Conservation (phyloP, 805 yeast species). For the Cyberlindnera mycetangii region DNA sequence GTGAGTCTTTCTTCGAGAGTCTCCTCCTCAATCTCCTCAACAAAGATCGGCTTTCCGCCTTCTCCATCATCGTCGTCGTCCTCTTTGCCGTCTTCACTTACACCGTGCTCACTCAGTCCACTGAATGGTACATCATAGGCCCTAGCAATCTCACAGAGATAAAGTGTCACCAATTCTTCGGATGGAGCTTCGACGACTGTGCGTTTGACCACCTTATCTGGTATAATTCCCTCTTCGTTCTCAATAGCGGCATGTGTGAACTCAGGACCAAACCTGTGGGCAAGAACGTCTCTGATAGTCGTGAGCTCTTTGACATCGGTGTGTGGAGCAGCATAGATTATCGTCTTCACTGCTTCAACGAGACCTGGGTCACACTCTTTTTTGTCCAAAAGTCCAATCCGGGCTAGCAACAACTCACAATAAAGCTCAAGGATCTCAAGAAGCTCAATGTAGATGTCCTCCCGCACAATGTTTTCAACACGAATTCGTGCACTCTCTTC, state of each 20-base stretch:
- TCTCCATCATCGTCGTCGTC: constrained; percentile 32
- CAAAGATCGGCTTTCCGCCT: constrained; percentile 34
- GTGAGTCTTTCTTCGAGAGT: constrained; percentile 18
- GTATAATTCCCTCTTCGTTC: constrained; percentile 50
- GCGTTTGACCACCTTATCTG: constrained; percentile 61
- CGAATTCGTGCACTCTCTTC: constrained; percentile 81
- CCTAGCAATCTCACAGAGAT: constrained; percentile 74
- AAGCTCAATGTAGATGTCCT: constrained; percentile 76
- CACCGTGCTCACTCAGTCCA: constrained; percentile 33
- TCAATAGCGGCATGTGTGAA: constrained; percentile 49
- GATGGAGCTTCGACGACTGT: constrained; percentile 69
- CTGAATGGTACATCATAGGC: constrained; percentile 78
- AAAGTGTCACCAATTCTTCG: constrained; percentile 60
- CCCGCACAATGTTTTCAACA: constrained; percentile 80
- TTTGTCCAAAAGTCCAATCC: constrained; percentile 56
- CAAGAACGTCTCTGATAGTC: constrained; percentile 58
- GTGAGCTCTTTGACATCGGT: constrained; percentile 74
- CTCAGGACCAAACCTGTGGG: constrained; percentile 64
- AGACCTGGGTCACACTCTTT: constrained; percentile 29
- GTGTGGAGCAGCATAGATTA: constrained; percentile 66
- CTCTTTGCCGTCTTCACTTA: constrained; percentile 20
- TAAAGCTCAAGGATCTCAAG: constrained; percentile 77
- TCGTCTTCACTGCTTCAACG: constrained; percentile 67
- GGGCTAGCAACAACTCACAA: constrained; percentile 75
- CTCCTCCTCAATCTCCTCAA: constrained; percentile 33